These are phyloP conservation scores for Edaphochlamys debaryana DNA, from an alignment of 139 green algal species.

Conservation along the genomic window DNA sequence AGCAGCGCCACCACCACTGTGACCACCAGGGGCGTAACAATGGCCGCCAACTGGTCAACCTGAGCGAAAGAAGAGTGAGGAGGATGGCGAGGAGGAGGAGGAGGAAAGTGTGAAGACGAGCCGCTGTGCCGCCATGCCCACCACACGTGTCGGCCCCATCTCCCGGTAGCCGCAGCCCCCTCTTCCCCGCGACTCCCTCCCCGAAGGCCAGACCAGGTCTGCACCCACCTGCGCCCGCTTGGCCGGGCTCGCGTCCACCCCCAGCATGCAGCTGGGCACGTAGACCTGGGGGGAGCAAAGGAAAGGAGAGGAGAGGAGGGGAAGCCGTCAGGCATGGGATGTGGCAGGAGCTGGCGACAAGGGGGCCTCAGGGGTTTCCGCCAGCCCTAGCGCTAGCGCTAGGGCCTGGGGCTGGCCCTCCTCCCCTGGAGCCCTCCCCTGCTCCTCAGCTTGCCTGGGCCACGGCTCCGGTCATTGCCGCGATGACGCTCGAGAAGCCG, in stretches of 20 bases:
- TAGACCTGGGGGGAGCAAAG: constrained; percentile 13
- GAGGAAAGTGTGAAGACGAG: no score
- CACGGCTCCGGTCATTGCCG: constrained; percentile 4
- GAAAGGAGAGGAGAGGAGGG: no score
- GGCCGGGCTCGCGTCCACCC: neutral
- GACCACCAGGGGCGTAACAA: constrained; percentile 1
- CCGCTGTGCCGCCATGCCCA: no score
- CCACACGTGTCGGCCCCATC: no score
- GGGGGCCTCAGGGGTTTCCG: no score
- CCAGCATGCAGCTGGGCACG: constrained; percentile 10
- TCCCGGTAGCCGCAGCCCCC: no score
- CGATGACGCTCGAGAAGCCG: neutral
- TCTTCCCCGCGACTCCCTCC: no score
- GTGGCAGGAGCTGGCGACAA: neutral
- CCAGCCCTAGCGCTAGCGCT: no score
- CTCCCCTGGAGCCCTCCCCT: neutral
- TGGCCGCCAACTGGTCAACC: neutral
- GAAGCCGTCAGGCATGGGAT: neutral
- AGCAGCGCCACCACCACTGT: neutral
- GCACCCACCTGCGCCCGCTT: neutral
- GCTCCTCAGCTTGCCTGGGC: neutral
- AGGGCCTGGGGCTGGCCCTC: no score
- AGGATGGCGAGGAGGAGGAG: no score
- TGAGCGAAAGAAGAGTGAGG: no score
- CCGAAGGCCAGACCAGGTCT: no score